A percentile compares a stretch with the other conserved stretches of the same genome.
These are phyloP conservation scores for Aegilops sharonensis DNA, from an alignment of 176 grass and related monocot genomes.

Conservation along the genomic window DNA sequence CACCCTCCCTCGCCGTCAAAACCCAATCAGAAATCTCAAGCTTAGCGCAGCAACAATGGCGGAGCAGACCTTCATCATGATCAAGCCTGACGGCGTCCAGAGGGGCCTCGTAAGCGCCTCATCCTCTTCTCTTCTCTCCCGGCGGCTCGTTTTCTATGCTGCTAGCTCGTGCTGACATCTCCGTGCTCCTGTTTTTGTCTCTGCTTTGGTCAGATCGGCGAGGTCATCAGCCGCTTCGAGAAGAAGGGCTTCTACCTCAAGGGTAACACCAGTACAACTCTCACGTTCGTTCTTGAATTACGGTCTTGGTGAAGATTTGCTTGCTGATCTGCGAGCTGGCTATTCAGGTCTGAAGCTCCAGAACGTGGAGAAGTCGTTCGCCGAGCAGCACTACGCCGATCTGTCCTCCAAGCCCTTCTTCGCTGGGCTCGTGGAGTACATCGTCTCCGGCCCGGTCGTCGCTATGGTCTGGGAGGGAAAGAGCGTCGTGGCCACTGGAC, in stretches of 20 bases:
- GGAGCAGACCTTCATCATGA: constrained; percentile 80
- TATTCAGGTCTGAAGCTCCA: constrained; percentile 71
- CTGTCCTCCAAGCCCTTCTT: constrained; percentile 94
- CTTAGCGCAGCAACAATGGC: constrained; percentile 15
- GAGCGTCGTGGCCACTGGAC: constrained; percentile 77
- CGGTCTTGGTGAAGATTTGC: neutral
- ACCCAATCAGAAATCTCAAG: neutral
- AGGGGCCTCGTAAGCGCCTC: constrained; percentile 49
- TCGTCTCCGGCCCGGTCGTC: constrained; percentile 92
- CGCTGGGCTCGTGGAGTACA: constrained; percentile 77
- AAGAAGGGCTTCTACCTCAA: constrained; percentile 99
- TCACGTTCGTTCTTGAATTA: neutral
- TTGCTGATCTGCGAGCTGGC: constrained; percentile 3
- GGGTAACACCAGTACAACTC: constrained; percentile 24
- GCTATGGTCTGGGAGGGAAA: constrained; percentile 99
- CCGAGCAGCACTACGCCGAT: constrained; percentile 97
- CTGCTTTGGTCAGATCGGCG: constrained; percentile 54
- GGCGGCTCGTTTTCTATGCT: neutral
- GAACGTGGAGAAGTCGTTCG: constrained; percentile 85
- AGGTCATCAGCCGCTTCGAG: constrained; percentile 91
- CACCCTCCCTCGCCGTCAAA: constrained; percentile 33
- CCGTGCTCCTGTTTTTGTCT: neutral
- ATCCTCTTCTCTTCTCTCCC: neutral
- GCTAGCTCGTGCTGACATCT: neutral
- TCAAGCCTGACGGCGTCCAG: constrained; percentile 83